Evolutionary conservation across 345 rosid genomes (phyloP).

Genomic region (Eucalyptus erythrocorys): DNA sequence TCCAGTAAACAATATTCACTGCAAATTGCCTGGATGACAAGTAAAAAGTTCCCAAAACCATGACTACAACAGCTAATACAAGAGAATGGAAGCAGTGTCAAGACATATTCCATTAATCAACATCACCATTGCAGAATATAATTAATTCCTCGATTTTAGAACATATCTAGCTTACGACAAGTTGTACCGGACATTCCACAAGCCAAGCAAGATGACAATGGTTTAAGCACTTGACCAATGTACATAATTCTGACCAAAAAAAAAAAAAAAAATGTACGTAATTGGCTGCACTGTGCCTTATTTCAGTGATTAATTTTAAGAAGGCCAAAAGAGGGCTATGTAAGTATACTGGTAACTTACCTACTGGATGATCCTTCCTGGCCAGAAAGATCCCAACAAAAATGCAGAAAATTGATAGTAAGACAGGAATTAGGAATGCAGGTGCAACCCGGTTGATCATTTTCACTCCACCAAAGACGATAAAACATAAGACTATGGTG

Average conservation of each 20-base stretch:
- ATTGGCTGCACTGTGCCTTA: not conserved
- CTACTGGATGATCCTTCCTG: constrained; percentile 52
- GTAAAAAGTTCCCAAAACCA: not conserved
- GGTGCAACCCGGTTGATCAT: constrained; percentile 99
- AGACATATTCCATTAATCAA: not conserved
- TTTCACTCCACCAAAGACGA: constrained; percentile 99
- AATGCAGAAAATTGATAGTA: constrained; percentile 84
- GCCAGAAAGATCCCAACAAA: constrained; percentile 69
- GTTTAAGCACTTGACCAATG: not conserved
- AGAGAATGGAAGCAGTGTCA: not conserved
- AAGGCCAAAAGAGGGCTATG: not conserved
- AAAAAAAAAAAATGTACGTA: not conserved
- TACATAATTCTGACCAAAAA: not conserved
- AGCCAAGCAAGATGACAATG: not conserved
- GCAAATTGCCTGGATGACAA: not conserved
- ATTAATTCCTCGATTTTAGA: not conserved
- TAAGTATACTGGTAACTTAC: constrained; percentile 7
- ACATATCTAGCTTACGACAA: not conserved
- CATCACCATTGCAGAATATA: not conserved
- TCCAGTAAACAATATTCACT: not conserved
- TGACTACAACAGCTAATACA: not conserved
- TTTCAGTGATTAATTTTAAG: not conserved
- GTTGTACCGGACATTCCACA: not conserved
- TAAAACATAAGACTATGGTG: constrained; percentile 80
- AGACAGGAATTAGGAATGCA: constrained; percentile 89